These are phyloP conservation scores for Polygonum aviculare DNA, from an alignment of 148 eudicot genomes.

Conservation along the genomic window DNA sequence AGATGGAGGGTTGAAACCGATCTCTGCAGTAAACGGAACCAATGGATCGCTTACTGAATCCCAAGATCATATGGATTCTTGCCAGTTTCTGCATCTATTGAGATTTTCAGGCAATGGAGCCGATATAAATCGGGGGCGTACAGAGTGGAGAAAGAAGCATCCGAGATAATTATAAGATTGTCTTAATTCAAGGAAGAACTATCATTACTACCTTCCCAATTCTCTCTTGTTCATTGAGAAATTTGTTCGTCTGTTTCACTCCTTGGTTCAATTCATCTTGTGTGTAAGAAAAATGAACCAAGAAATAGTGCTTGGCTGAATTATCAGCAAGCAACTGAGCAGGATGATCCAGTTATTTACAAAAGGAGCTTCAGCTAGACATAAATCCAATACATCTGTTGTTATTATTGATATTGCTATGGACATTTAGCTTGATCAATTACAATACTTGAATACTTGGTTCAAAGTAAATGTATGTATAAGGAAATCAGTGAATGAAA, in stretches of 20 bases:
- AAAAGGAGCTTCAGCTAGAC: too few relatives aligned
- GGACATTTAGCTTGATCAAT: too few relatives aligned
- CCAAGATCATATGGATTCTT: conserved; percentile 22
- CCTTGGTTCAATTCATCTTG: background rate
- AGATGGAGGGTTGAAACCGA: conserved; percentile 13
- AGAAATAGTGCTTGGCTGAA: too few relatives aligned
- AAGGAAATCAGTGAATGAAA: too few relatives aligned
- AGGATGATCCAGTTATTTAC: too few relatives aligned
- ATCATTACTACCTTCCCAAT: too few relatives aligned
- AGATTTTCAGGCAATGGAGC: conserved; percentile 57
- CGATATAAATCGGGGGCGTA: conserved; percentile 72
- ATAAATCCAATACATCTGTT: too few relatives aligned
- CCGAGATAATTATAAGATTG: conserved; percentile 17
- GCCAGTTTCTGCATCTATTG: conserved; percentile 64
- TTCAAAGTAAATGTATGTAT: too few relatives aligned
- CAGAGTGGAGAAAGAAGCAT: conserved; percentile 80
- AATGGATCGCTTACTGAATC: conserved; percentile 34
- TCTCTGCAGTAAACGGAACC: conserved; percentile 25
- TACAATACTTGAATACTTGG: too few relatives aligned
- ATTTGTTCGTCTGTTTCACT: background rate
- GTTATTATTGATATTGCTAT: too few relatives aligned
- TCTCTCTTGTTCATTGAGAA: background rate
- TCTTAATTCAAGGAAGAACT: background rate
- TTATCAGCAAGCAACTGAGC: too few relatives aligned
- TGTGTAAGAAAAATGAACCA: background rate